Percentiles rank a stretch among this genome's conserved stretches.
Evolutionary conservation across 352 stramenopile species (phyloP).

Genomic region (Pythium pectinolyticum): DNA sequence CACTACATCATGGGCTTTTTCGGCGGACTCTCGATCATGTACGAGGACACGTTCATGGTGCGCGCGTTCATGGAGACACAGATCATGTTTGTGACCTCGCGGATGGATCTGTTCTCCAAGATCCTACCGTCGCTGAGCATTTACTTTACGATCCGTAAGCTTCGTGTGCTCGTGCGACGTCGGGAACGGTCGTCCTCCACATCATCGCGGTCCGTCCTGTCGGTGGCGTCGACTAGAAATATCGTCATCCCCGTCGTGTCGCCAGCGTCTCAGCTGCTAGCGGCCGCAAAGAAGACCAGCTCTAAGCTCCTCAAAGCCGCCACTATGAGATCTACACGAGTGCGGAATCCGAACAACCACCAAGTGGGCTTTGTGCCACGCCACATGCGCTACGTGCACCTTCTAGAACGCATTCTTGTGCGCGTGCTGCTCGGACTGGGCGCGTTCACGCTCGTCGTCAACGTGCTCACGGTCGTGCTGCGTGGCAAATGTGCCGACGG

Average conservation of each 20-base stretch:
- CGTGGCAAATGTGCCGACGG: constrained; percentile 3
- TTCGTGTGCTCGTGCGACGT: constrained; percentile 16
- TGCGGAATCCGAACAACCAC: no score
- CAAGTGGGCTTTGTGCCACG: neutral
- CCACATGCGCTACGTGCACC: neutral
- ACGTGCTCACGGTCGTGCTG: neutral
- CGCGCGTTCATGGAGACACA: constrained; percentile 25
- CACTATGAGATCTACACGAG: no score
- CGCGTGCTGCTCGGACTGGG: neutral
- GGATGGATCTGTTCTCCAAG: constrained; percentile 22
- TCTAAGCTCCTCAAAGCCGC: no score
- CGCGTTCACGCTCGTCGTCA: constrained; percentile 5
- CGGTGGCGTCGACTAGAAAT: no score
- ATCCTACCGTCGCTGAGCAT: constrained; percentile 20
- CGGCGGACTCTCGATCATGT: constrained; percentile 14
- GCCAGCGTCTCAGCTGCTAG: neutral
- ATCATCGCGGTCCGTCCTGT: no score
- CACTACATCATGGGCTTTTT: constrained; percentile 19
- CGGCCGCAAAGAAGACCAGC: no score
- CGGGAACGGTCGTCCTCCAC: neutral
- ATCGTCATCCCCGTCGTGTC: neutral
- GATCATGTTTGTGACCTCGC: constrained; percentile 19
- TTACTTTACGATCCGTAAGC: constrained; percentile 22
- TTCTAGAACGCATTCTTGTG: neutral
- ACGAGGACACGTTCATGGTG: constrained; percentile 28